Percentiles rank a stretch among this genome's conserved stretches.
phyloP scores from a whole-genome alignment of 768 basidiomycete species.

The Tulasnella sp. region DNA sequence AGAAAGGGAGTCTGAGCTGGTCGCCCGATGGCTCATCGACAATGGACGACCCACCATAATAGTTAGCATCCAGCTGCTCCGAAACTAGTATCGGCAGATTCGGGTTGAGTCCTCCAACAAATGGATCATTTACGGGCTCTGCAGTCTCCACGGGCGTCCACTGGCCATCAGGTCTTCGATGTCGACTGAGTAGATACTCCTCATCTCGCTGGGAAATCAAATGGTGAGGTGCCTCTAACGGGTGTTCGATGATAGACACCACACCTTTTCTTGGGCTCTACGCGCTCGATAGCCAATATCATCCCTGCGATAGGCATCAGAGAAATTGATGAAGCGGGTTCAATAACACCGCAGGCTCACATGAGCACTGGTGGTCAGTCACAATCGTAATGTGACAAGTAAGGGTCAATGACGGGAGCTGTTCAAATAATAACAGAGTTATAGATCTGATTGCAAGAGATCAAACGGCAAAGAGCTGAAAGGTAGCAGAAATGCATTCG shows the following conservation, averaged over 20 bases:
- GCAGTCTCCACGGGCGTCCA: slow-evolving; percentile 48
- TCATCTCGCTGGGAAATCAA: slow-evolving; percentile 25
- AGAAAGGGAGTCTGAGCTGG: too few species aligned
- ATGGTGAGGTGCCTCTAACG: slow-evolving; percentile 29
- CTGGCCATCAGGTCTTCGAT: slow-evolving; percentile 39
- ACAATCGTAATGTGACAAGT: neutral
- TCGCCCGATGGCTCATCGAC: neutral
- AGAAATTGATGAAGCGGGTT: neutral
- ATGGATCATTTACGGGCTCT: slow-evolving; percentile 43
- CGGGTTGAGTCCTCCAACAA: slow-evolving; percentile 47
- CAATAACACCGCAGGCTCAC: neutral
- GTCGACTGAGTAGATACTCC: slow-evolving; percentile 22
- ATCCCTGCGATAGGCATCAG: slow-evolving; percentile 33
- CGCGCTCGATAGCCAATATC: slow-evolving; percentile 66
- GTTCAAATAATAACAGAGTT: too few species aligned
- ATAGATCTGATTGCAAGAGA: too few species aligned
- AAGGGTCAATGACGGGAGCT: neutral
- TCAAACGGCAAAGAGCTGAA: too few species aligned
- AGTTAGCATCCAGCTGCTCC: neutral
- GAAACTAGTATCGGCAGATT: slow-evolving; percentile 17
- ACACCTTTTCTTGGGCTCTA: slow-evolving; percentile 37
- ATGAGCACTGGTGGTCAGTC: neutral
- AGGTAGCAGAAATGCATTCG: too few species aligned
- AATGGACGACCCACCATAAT: neutral
- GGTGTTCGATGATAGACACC: slow-evolving; percentile 12